Evolutionary conservation across 352 stramenopile species (phyloP).

Genomic region (Elongisporangium anandrum): DNA sequence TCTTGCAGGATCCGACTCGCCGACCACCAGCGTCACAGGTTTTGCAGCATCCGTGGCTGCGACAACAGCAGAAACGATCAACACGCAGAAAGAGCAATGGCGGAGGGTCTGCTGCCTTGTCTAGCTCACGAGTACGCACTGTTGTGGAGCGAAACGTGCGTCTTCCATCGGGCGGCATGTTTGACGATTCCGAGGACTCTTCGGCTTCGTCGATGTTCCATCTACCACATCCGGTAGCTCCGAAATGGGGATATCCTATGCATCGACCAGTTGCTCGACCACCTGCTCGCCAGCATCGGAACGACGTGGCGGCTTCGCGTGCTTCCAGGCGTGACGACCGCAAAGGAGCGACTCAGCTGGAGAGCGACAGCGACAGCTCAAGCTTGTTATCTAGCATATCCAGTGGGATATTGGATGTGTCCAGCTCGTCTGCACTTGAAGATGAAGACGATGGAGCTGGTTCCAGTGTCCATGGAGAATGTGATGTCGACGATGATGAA

Average conservation of each 20-base stretch:
- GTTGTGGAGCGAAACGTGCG: background rate
- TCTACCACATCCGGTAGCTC: background rate
- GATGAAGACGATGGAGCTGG: background rate
- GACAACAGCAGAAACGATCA: constrained; percentile 6
- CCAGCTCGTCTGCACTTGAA: background rate
- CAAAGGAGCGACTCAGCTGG: background rate
- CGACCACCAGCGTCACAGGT: constrained; percentile 49
- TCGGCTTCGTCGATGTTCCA: background rate
- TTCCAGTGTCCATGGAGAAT: background rate
- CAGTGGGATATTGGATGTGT: background rate
- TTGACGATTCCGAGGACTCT: background rate
- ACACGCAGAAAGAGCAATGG: background rate
- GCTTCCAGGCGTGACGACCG: background rate
- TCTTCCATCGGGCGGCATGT: background rate
- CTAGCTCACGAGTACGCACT: background rate
- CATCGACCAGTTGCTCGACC: background rate
- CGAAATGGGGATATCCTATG: background rate
- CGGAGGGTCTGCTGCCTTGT: background rate
- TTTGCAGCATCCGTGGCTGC: constrained; percentile 54
- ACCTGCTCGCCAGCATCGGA: background rate
- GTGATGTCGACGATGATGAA: background rate
- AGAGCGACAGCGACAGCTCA: background rate
- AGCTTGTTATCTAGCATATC: background rate
- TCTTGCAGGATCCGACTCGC: constrained; percentile 29
- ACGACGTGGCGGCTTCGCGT: background rate